Conservation (phyloP, 352 stramenopile species). For the Globisporangium sylvaticum region DNA sequence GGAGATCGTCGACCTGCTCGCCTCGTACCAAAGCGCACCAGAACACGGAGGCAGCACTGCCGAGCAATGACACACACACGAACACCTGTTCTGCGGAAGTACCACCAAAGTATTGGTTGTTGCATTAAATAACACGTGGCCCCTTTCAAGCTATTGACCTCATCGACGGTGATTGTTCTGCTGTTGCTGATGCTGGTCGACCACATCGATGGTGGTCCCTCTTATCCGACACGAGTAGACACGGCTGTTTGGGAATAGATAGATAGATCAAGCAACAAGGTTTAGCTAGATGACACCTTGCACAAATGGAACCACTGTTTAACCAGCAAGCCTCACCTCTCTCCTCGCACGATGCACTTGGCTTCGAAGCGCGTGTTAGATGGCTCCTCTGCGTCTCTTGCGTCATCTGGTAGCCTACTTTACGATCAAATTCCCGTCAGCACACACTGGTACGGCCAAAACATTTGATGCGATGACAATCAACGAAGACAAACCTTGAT, state of each 20-base stretch:
- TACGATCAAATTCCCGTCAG: neutral
- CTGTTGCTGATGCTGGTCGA: neutral
- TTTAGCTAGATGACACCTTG: neutral
- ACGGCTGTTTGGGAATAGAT: neutral
- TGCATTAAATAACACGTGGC: too few relatives aligned
- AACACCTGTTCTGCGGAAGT: too few relatives aligned
- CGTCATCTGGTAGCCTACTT: constrained; percentile 7
- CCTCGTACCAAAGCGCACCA: neutral
- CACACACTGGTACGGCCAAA: too few relatives aligned
- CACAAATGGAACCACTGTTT: neutral
- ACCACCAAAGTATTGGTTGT: too few relatives aligned
- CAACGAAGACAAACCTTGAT: neutral
- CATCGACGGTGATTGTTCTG: neutral
- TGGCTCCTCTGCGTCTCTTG: neutral
- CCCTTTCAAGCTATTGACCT: neutral
- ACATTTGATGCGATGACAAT: too few relatives aligned
- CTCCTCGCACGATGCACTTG: constrained; percentile 37
- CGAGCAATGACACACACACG: neutral
- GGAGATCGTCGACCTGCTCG: constrained; percentile 25
- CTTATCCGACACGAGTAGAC: constrained; percentile 10
- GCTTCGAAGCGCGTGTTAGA: constrained; percentile 33
- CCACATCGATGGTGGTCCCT: constrained; percentile 2
- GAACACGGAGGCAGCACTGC: neutral
- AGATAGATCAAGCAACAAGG: neutral
- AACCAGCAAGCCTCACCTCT: constrained; percentile 27